Evolutionary conservation across 148 eudicot genomes (phyloP).

Genomic region (Agrostemma githago): DNA sequence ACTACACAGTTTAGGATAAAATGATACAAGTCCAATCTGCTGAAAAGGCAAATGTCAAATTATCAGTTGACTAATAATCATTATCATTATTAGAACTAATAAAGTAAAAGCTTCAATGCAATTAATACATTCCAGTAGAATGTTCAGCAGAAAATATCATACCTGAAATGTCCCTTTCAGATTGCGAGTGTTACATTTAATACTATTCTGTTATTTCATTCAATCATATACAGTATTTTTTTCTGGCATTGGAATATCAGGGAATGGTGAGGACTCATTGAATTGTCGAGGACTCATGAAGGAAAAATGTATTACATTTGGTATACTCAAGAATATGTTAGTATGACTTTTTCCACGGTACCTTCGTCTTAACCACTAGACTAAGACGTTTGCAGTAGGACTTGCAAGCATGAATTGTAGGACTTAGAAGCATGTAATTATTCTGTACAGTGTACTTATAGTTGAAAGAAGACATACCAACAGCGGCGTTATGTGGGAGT

Average conservation of each 20-base stretch:
- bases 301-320: too few species aligned
- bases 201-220: not conserved
- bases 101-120: not conserved
- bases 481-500: too few species aligned
- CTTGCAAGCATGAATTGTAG: too few species aligned
- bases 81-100: not conserved
- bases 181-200: not conserved
- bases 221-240: not conserved
- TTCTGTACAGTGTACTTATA: too few species aligned
- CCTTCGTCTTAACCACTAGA: too few species aligned
- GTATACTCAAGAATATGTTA: too few species aligned
- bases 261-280: not conserved
- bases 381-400: too few species aligned
- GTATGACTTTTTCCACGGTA: too few species aligned
- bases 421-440: too few species aligned
- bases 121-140: not conserved
- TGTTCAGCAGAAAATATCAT: not conserved
- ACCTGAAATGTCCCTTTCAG: constrained; percentile 3
- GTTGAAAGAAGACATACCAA: too few species aligned
- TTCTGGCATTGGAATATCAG: not conserved
- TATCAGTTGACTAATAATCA: not conserved
- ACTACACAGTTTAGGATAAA: constrained; percentile 6
- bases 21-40: not conserved
- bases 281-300: too few species aligned
- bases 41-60: not conserved